Evolutionary conservation across 2,329 filamentous ascomycete species (phyloP).

Genomic region (Cladophialophora bantiana): DNA sequence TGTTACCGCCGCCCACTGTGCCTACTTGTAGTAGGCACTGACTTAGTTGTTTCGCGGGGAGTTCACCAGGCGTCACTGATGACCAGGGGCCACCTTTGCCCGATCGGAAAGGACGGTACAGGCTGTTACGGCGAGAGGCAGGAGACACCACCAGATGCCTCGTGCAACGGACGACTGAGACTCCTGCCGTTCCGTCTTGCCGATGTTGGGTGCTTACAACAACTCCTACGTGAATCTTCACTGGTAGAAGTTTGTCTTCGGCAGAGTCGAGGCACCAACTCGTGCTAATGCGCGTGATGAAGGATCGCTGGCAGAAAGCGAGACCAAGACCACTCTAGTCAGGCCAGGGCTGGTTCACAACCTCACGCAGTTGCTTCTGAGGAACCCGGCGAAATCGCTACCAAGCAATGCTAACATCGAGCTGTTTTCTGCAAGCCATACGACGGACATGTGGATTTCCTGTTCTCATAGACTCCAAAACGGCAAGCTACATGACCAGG

Average conservation of each 20-base stretch:
- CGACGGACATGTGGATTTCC: not conserved
- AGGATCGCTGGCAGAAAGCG: not conserved
- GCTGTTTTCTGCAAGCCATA: not conserved
- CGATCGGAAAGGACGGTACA: not conserved
- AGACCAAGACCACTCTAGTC: not conserved
- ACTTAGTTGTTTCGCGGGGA: not conserved
- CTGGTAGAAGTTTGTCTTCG: not conserved
- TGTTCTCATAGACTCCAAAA: not conserved
- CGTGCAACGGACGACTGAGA: not conserved
- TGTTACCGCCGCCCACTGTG: not conserved
- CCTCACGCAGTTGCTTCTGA: not conserved
- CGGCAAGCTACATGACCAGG: not conserved
- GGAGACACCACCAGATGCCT: no score
- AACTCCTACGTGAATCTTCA: not conserved
- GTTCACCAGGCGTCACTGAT: not conserved
- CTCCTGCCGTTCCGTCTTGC: not conserved
- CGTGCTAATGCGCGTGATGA: slow-evolving; percentile 5
- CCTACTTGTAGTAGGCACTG: not conserved
- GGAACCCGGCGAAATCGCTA: not conserved
- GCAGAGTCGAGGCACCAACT: not conserved
- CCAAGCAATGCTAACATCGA: not conserved
- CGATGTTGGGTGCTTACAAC: slow-evolving; percentile 1
- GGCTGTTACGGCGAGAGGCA: not conserved
- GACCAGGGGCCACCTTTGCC: not conserved
- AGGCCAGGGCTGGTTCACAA: not conserved